Percentiles rank a stretch among this genome's conserved stretches.
These are phyloP conservation scores for Neurospora cerealis DNA, from an alignment of 495 filamentous ascomycete genomes.

Conservation along the genomic window DNA sequence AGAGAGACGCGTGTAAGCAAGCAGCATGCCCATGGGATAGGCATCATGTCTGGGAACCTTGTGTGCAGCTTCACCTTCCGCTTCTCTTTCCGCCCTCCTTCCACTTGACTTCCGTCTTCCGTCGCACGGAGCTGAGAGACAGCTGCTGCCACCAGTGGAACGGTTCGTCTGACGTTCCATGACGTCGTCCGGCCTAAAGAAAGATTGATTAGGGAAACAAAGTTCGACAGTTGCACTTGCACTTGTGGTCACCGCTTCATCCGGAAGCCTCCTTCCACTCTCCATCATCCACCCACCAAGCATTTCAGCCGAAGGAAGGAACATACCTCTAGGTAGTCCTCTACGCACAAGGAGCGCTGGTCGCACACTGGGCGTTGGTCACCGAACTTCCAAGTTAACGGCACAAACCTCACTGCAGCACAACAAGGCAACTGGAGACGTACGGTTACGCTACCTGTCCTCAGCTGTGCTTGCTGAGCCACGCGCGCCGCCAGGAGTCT, in stretches of 20 bases:
- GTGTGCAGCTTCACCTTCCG: not conserved
- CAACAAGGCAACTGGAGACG: not conserved
- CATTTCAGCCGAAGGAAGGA: not conserved
- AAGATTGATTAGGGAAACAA: not conserved
- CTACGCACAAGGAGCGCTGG: not conserved
- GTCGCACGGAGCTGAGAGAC: not conserved
- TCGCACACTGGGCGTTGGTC: not conserved
- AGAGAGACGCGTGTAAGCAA: not conserved
- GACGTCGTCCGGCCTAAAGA: not conserved
- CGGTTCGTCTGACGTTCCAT: not conserved
- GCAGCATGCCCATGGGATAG: not conserved
- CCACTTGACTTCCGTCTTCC: not conserved
- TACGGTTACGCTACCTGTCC: not conserved
- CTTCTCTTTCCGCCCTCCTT: not conserved
- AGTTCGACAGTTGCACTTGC: not conserved
- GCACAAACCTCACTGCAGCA: not conserved
- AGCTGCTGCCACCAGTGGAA: not conserved
- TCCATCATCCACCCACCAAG: not conserved
- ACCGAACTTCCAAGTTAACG: not conserved
- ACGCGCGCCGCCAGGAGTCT: not conserved
- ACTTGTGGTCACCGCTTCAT: not conserved
- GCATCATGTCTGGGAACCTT: not conserved
- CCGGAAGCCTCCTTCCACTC: not conserved
- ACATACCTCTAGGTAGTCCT: not conserved
- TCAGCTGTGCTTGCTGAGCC: not conserved